Base-by-base conservation (phyloP, 2,329 filamentous ascomycete genomes). In the Hypoxylon sp. region DNA sequence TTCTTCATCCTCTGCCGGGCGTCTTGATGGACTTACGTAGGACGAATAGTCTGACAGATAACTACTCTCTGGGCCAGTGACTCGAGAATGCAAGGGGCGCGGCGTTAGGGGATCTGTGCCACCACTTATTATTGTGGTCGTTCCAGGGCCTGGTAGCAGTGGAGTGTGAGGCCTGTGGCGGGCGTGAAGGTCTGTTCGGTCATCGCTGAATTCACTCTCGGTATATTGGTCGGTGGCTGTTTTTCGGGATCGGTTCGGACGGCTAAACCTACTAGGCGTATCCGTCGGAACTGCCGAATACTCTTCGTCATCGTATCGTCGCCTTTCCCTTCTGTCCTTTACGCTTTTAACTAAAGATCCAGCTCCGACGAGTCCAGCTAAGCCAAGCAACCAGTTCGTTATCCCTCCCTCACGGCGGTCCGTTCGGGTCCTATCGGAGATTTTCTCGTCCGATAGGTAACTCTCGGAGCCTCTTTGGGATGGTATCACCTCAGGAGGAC, bases 381-480 rank as follows among this genome's bases (percentile, higher is more conserved):
- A 74, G 34, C 81, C 79, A 9, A 87, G 68, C 2, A 90, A 52
- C 42, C 80, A 82, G 62, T 81, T 81, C 68, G 84, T 80, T 60
- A 88, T 78, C 12, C 80, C 79, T 3, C 76, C 73, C 67, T 63
- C 60, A 45, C 63, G 58, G 25, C 70, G 75, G 16, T 72, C 73
- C 31, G 64, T 59, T 44, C 72, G 72, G 34, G 64, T 58, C 41
- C 72, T 68, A n/a, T 84, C 79, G 0, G 80, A 81, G 49, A 81
- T 80, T 67, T 91, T 90, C 59, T 91, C 87, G 27, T 87, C 81
- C 23, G 80, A 74, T 13, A 75, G 71, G 57, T 84, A 86, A 41
- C 83, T 87, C 3, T 76, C 77, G 0, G 82, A 86, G 2, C 68
- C 75, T 21, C 75, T 72, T 30, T 79, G 73, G 0, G 81, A 84